These are phyloP conservation scores for Sporisorium iseilematis-ciliati DNA, from an alignment of 1,284 basidiomycete species.

Conservation along the genomic window DNA sequence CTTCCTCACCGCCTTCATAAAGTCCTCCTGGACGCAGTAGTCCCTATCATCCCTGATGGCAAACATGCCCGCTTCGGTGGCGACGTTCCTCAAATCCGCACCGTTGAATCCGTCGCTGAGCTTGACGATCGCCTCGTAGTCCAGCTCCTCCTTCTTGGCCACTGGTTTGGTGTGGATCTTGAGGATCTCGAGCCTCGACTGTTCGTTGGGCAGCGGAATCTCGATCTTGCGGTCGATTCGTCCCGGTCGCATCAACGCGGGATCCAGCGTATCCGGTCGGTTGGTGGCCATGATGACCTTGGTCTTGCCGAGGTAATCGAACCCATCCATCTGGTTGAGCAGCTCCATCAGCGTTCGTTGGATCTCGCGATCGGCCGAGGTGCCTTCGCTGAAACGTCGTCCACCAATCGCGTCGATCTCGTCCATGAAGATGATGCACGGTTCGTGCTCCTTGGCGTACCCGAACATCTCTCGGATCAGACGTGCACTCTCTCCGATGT, in stretches of 20 bases:
- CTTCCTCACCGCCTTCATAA: slow-evolving; percentile 97
- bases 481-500: slow-evolving; percentile 96
- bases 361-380: slow-evolving; percentile 97
- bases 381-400: slow-evolving; percentile 96
- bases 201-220: slow-evolving; percentile 97
- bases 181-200: slow-evolving; percentile 90
- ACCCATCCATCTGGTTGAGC: slow-evolving; percentile 99
- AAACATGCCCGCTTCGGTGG: slow-evolving; percentile 99
- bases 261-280: slow-evolving; percentile 82
- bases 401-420: slow-evolving; percentile 78
- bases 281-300: slow-evolving; percentile 89
- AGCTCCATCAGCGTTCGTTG: slow-evolving; percentile 99
- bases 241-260: slow-evolving; percentile 93
- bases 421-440: slow-evolving; percentile 99
- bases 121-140: slow-evolving; percentile 77
- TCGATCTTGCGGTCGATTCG: slow-evolving; percentile 98
- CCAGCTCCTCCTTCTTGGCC: slow-evolving; percentile 80
- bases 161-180: slow-evolving; percentile 97
- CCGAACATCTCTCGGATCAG: slow-evolving; percentile 98
- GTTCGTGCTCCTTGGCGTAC: slow-evolving; percentile 95
- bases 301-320: slow-evolving; percentile 93
- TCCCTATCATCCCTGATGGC: slow-evolving; percentile 91
- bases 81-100: slow-evolving; percentile 89
- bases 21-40: slow-evolving; percentile 80
- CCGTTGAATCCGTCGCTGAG: slow-evolving; percentile 72